A percentile compares a stretch with the other conserved stretches of the same genome.
phyloP scores from a whole-genome alignment of 768 basidiomycete genomes.

The Suillus discolor region DNA sequence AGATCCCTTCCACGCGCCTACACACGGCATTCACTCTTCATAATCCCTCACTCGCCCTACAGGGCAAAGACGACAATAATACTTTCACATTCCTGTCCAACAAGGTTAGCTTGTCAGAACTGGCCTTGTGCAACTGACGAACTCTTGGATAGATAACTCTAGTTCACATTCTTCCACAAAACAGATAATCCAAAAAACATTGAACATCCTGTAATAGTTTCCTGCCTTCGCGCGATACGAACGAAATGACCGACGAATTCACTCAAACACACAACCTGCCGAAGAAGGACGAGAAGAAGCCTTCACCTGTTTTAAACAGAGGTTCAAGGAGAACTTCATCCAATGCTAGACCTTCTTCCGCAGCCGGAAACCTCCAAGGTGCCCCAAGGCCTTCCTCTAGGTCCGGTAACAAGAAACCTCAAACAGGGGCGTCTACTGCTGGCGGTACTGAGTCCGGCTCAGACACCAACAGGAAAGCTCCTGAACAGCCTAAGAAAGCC shows the following conservation, averaged over 20 bases:
- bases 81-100: constrained; percentile 42
- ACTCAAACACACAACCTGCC: constrained; percentile 50
- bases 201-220: constrained; percentile 32
- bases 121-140: not conserved
- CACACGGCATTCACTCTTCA: constrained; percentile 57
- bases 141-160: constrained; percentile 18
- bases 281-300: constrained; percentile 75
- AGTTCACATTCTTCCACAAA: constrained; percentile 36
- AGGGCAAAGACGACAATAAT: constrained; percentile 78
- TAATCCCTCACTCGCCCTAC: constrained; percentile 81
- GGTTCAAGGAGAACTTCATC: constrained; percentile 62
- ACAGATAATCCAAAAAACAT: constrained; percentile 54
- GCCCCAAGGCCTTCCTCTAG: constrained; percentile 64
- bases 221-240: constrained; percentile 61
- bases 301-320: constrained; percentile 47
- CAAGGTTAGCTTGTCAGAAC: constrained; percentile 39
- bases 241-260: constrained; percentile 86
- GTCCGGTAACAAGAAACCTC: constrained; percentile 62
- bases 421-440: constrained; percentile 32
- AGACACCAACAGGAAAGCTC: constrained; percentile 66
- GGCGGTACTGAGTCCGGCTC: constrained; percentile 66
- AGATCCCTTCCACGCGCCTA: constrained; percentile 54
- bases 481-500: constrained; percentile 55
- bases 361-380: constrained; percentile 44
- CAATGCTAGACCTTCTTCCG: constrained; percentile 42